Conservation (phyloP, 2,329 filamentous ascomycete species). For the Colletotrichum orchidophilum region DNA sequence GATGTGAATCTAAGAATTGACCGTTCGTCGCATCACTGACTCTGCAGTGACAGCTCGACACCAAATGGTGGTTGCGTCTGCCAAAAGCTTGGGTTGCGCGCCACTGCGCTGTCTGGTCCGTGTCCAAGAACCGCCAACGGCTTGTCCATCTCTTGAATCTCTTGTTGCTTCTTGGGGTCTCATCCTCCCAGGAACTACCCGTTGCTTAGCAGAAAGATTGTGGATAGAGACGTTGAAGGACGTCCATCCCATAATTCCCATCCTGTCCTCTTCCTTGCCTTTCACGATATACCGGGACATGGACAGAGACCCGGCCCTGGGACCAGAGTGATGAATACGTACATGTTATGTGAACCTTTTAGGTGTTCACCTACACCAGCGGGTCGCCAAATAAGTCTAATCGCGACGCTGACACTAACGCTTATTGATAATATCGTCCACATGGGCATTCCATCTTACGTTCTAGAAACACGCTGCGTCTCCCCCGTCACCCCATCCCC, state of each 20-base stretch:
- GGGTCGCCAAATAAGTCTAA: not conserved
- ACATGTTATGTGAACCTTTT: constrained; percentile 26
- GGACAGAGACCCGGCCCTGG: not conserved
- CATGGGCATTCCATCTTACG: constrained; percentile 11
- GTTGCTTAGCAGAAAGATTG: constrained; percentile 4
- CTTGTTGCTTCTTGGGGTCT: constrained; percentile 16
- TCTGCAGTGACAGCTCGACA: not conserved
- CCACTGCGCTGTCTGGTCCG: not conserved
- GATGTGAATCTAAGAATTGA: not conserved
- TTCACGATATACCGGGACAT: not conserved
- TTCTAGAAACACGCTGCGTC: constrained; percentile 29
- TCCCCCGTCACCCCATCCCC: not conserved
- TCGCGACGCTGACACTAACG: constrained; percentile 17
- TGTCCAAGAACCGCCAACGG: not conserved
- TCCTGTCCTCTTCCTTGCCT: not conserved
- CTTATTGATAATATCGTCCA: constrained; percentile 18
- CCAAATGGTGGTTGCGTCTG: constrained; percentile 2
- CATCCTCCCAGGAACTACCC: constrained; percentile 6
- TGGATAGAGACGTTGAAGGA: not conserved
- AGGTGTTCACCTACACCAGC: constrained; percentile 5
- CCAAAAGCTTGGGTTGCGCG: not conserved
- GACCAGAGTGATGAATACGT: not conserved
- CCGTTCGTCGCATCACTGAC: not conserved
- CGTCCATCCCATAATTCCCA: not conserved
- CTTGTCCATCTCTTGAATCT: constrained; percentile 27